Base-by-base conservation (phyloP, 257 asterid genomes). In the Rehmannia glutinosa region DNA sequence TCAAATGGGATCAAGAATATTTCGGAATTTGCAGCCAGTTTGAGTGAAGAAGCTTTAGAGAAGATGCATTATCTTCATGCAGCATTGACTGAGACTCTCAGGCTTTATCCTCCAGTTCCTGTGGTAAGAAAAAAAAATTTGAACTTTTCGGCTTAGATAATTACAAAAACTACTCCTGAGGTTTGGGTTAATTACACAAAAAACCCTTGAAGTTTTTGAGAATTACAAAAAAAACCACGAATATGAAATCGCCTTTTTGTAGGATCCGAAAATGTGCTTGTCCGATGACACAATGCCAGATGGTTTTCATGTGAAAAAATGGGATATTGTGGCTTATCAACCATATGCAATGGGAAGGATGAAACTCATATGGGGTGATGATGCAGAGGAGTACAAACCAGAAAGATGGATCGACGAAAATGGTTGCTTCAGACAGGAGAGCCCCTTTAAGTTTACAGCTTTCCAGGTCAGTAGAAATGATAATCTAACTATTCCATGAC, bases 271-370 rank as follows among this genome's bases (percentile, higher is more conserved):
- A 67, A 39, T 69, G 73, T 79, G 87, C 76, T 64, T 77, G 16
- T 63, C 84, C 0, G 78, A 84, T 15, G 88, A 84, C 72, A 73
- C 69, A 8, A 11, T 82, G 60, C 91, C 86, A 0, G 86, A 84
- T 58, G 88, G 91, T n/a, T 82, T 72, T 71, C 68, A 52, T 1
- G 81, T 84, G 66, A 77, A 41, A 30, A 77, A 70, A 65, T 88
- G 91, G 5, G 86, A 84, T 24, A 39, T 46, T 62, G 79, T 82
- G 36, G 46, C 74, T 24, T 82, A 82, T 57, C 82, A 42, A n/a
- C 86, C 90, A 5, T 84, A 84, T 47, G 90, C 87, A 32, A 84
- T 84, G 90, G 87, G 87, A 47, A 67, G 86, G 64, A 79, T 84
- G 86, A 68, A 10, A 35, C 67, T 56, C 57, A 42, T 84, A 72